These are phyloP conservation scores for Mycena amicta DNA, from an alignment of 768 basidiomycete species.

Conservation along the genomic window DNA sequence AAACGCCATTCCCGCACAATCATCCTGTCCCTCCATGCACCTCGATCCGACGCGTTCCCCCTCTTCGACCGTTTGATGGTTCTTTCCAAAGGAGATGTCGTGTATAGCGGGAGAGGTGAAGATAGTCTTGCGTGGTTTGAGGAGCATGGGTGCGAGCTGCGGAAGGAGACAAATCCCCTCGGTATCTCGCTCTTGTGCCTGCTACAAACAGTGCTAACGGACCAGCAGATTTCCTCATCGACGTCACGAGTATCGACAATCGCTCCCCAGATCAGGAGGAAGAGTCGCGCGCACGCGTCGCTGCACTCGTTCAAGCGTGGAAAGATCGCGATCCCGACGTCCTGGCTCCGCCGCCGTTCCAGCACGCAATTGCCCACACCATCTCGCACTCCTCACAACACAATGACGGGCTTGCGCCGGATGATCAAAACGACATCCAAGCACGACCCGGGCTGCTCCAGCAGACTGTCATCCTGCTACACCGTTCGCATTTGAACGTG, in stretches of 20 bases:
- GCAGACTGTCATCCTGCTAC: conserved; percentile 23
- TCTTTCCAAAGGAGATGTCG: conserved; percentile 42
- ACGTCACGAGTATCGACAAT: conserved; percentile 37
- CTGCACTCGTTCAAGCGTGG: conserved; percentile 38
- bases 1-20: conserved; percentile 36
- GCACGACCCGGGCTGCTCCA: conserved; percentile 18
- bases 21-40: conserved; percentile 50
- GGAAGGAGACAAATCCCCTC: conserved; percentile 43
- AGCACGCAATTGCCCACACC: conserved; percentile 1
- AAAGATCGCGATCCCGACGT: conserved; percentile 17
- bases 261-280: conserved; percentile 39
- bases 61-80: conserved; percentile 50
- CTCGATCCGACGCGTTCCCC: conserved; percentile 45
- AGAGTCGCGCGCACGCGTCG: conserved; percentile 34
- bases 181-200: too few species aligned
- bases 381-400: conserved; percentile 19
- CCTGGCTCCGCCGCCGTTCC: conserved; percentile 5
- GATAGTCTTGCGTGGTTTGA: conserved; percentile 40
- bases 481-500: conserved; percentile 24
- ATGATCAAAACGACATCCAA: conserved; percentile 3
- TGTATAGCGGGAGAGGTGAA: conserved; percentile 39
- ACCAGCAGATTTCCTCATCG: conserved; percentile 40
- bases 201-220: too few species aligned
- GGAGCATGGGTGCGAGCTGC: conserved; percentile 31
- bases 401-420: neutral